Base-by-base conservation (phyloP, 495 filamentous ascomycete genomes). In the Penicillium odoratum region DNA sequence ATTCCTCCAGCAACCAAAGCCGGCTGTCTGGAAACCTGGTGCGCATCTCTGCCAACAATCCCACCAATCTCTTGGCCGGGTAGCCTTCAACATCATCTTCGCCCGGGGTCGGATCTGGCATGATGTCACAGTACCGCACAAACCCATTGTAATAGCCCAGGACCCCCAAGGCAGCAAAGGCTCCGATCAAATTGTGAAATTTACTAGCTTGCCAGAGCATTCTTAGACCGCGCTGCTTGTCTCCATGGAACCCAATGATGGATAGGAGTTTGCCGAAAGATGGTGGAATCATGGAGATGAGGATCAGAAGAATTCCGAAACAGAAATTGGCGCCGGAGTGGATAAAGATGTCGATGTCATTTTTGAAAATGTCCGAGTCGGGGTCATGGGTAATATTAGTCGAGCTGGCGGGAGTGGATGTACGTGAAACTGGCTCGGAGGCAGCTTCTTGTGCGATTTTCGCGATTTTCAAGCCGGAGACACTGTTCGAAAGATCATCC, bases 121-220 rank as follows among this genome's bases (percentile, higher is more conserved):
- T 80, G 62, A 98, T 96, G 66, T 98, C 94, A 57, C 89, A 90
- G 63, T 92, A 89, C 7, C 88, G 88, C 26, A 92, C 78, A 55
- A 96, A 81, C 45, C 85, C 89, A 63, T 97, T 94, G 73, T 96
- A 96, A 65, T 90, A 98, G 15, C 86, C 86, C 3, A 98, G 79
- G 7, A 96, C 75, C 36, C 88, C 82, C 30, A 98, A 75, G 0
- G 88, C 91, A 5, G 93, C 89, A 69, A 97, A 88, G 29, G 91
- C 93, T 29, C 94, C 94, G 64, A 97, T 92, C 69, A 98, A 82
- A 65, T 96, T 97, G 60, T 85, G 78, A 66, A 90, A 92, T 62
- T 88, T 92, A 60, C 89, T 89, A 13, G 91, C 88, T 70, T 93
- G 90, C 94, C 95, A 98, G 8, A 98, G 85, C 85, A 97, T 88